Evolutionary conservation across 768 basidiomycete species (phyloP).

Genomic region (Pleurotus djamor): DNA sequence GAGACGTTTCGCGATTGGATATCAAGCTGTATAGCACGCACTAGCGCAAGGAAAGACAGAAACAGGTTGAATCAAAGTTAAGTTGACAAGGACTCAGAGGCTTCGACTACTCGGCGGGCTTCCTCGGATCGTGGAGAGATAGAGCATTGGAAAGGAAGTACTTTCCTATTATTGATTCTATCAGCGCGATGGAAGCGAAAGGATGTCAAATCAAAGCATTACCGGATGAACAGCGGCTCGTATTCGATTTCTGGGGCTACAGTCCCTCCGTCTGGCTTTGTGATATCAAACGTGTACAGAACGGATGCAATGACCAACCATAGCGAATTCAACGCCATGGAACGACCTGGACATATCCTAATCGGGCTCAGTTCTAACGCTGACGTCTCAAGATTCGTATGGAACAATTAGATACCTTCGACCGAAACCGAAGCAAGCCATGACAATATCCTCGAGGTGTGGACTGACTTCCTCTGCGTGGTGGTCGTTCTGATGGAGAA

Average conservation of each 20-base stretch:
- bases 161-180: slow-evolving; percentile 11
- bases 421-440: slow-evolving; percentile 19
- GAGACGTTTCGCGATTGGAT: too few relatives aligned
- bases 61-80: too few relatives aligned
- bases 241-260: slow-evolving; percentile 14
- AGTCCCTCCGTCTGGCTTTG: slow-evolving; percentile 21
- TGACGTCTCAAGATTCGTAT: not conserved
- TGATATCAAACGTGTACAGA: slow-evolving; percentile 28
- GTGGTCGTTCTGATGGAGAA: slow-evolving; percentile 21
- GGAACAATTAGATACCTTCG: slow-evolving; percentile 12
- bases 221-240: slow-evolving; percentile 18
- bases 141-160: slow-evolving; percentile 22
- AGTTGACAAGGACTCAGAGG: too few relatives aligned
- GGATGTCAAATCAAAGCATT: not conserved
- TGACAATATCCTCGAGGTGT: slow-evolving; percentile 8
- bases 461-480: slow-evolving; percentile 2
- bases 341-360: slow-evolving; percentile 34
- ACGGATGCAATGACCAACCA: slow-evolving; percentile 27
- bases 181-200: not conserved
- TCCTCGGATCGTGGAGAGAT: slow-evolving; percentile 21
- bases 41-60: too few relatives aligned
- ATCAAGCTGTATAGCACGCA: too few relatives aligned
- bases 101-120: not conserved
- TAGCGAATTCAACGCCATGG: slow-evolving; percentile 23
- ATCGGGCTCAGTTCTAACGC: not conserved